A percentile compares a stretch with the other conserved stretches of the same genome.
phyloP scores from a whole-genome alignment of 2,329 filamentous ascomycete genomes.

The Drechslera avenae region DNA sequence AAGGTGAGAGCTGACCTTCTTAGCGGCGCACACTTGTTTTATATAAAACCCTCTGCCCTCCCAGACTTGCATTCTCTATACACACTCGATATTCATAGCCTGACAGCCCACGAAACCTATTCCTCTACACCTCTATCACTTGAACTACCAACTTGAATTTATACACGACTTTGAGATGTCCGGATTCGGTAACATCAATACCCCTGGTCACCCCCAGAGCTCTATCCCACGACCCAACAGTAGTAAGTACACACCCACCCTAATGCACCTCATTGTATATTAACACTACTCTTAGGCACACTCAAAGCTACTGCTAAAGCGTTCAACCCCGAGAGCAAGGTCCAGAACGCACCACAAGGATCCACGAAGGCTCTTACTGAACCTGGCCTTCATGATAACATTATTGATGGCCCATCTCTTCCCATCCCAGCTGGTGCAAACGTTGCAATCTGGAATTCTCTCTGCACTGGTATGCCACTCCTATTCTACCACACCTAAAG shows the following conservation, averaged over 20 bases:
- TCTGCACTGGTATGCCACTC: not conserved
- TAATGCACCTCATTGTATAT: not conserved
- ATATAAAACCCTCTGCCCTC: not conserved
- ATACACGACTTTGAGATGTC: not conserved
- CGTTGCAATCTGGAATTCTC: not conserved
- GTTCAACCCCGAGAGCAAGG: too few species aligned
- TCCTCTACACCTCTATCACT: too few species aligned
- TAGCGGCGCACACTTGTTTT: not conserved
- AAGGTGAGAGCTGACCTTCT: not conserved
- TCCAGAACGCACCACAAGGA: too few species aligned
- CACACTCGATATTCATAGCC: not conserved
- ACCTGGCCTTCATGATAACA: too few species aligned
- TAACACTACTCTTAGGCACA: not conserved
- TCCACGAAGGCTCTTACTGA: too few species aligned
- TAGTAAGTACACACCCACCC: not conserved
- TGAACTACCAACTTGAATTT: not conserved
- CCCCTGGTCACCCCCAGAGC: not conserved
- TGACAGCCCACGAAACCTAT: not conserved
- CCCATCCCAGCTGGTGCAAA: not conserved
- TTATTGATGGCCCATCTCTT: too few species aligned
- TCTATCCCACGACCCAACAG: too few species aligned
- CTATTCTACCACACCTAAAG: not conserved
- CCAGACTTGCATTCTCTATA: not conserved
- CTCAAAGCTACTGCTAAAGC: not conserved
- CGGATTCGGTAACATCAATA: not conserved